Conservation (phyloP, 371 early-diverging fungal species). For the Dichotomocladium elegans region DNA sequence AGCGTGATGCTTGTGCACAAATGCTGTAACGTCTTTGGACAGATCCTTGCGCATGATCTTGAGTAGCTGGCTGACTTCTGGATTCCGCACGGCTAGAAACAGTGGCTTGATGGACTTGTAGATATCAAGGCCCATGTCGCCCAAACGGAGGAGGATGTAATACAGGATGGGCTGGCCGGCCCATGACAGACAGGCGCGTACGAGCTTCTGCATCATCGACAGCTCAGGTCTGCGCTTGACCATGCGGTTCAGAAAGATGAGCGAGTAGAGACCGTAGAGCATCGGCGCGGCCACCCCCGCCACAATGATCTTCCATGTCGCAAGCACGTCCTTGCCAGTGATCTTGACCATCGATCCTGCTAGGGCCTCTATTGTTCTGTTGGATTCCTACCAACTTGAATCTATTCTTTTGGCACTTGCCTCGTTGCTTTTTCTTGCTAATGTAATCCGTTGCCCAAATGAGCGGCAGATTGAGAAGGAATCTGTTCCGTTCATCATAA, state of each 20-base stretch:
- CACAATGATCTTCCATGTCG: conserved; percentile 93
- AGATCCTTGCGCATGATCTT: conserved; percentile 28
- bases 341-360: conserved; percentile 92
- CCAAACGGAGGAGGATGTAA: conserved; percentile 75
- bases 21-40: conserved; percentile 25
- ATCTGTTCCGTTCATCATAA: conserved; percentile 23
- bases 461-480: conserved; percentile 74
- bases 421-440: conserved; percentile 74
- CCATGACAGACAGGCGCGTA: conserved; percentile 42
- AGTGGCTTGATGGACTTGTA: conserved; percentile 86
- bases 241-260: conserved; percentile 42
- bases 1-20: conserved; percentile 16
- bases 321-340: conserved; percentile 89
- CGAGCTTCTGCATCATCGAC: conserved; percentile 17
- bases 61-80: conserved; percentile 32
- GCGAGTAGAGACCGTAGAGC: conserved; percentile 70
- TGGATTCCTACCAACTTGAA: not conserved
- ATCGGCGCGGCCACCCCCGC: conserved; percentile 74
- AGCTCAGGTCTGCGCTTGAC: conserved; percentile 28
- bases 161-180: conserved; percentile 69
- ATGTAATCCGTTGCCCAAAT: conserved; percentile 65
- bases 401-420: conserved; percentile 17
- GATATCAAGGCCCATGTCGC: conserved; percentile 87
- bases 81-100: conserved; percentile 64
- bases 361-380: conserved; percentile 65